phyloP scores from a whole-genome alignment of 2,329 filamentous ascomycete genomes.

The Fusarium sp. region DNA sequence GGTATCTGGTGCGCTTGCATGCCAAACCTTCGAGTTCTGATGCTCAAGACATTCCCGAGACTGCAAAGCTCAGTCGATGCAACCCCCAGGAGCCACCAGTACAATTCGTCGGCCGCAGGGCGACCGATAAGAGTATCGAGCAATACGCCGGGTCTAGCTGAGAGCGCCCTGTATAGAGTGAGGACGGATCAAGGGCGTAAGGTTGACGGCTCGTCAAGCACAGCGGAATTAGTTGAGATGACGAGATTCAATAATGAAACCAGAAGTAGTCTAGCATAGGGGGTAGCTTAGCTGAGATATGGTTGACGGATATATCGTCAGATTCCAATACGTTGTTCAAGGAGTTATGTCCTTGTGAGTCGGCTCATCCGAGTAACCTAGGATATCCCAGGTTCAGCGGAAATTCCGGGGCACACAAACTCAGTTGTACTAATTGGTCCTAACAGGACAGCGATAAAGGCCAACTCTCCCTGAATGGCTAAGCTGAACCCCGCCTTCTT shows the following conservation, averaged over 20 bases:
- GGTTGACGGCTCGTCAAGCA: neutral
- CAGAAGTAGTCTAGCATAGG: neutral
- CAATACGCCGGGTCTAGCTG: neutral
- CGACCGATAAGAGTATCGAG: neutral
- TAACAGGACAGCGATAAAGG: neutral
- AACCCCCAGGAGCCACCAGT: neutral
- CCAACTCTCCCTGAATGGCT: neutral
- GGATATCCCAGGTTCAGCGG: neutral
- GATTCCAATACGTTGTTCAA: too few relatives aligned
- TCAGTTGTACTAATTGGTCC: too few relatives aligned
- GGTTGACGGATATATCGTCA: neutral
- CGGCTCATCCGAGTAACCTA: neutral
- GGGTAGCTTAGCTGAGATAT: rapidly evolving
- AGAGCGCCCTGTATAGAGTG: neutral
- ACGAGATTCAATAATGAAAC: neutral
- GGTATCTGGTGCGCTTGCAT: constrained; percentile 6
- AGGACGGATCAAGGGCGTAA: neutral
- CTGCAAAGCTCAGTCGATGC: neutral
- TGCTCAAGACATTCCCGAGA: neutral
- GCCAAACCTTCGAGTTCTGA: neutral
- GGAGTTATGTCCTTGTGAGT: too few relatives aligned
- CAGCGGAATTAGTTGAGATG: constrained; percentile 9
- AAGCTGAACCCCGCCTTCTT: neutral
- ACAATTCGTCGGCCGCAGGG: neutral
- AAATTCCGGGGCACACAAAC: neutral